Base-by-base conservation (phyloP, 495 filamentous ascomycete genomes). In the Aspergillus hancockii region DNA sequence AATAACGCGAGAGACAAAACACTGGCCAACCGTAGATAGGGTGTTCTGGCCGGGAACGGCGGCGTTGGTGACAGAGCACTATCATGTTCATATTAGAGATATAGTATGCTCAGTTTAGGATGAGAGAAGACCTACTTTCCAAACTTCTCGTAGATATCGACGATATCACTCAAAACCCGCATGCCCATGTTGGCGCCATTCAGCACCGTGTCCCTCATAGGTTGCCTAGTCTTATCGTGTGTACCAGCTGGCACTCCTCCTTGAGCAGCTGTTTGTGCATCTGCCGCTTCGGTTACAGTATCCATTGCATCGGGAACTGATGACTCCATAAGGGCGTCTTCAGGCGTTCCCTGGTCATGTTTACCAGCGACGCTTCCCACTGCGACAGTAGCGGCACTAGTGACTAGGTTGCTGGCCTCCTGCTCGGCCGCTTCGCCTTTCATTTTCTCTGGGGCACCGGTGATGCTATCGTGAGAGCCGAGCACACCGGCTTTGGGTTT, bases 341-440 rank as follows among this genome's bases (percentile, higher is more conserved):
- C 73, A 5, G 73, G 69, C 10, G 82, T 78, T 2, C 73, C 78
- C 54, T 83, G 80, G 3, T 84, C 83, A 58, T 87, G 81, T 63
- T 92, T 92, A 0, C 89, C 91, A 0, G 88, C 84, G 0, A 89
- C 90, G 53, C 88, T 90, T 50, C 86, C 86, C 38, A 94, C 75
- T 0, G 89, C 89, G 9, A 96, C 85, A 3, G 81, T 82, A 7
- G 89, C 87, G 54, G 94, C 86, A 30, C 87, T 84, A 60, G 87
- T 88, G 34, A 94, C 85, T 60, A 96, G 86, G 62, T 91, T 93
- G 61, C 79, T 86, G 3, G 92, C 92, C 69, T 96, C 92, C 59
- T 88, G 83, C 67, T 97, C 92, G 6, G 91, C 90, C 0, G 91
- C 90, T 68, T 95, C 92, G 18, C 92, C 92, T 64, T 92, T 88